Conservation (phyloP, 2,329 filamentous ascomycete genomes). For the Purpureocillium takamizusanense region DNA sequence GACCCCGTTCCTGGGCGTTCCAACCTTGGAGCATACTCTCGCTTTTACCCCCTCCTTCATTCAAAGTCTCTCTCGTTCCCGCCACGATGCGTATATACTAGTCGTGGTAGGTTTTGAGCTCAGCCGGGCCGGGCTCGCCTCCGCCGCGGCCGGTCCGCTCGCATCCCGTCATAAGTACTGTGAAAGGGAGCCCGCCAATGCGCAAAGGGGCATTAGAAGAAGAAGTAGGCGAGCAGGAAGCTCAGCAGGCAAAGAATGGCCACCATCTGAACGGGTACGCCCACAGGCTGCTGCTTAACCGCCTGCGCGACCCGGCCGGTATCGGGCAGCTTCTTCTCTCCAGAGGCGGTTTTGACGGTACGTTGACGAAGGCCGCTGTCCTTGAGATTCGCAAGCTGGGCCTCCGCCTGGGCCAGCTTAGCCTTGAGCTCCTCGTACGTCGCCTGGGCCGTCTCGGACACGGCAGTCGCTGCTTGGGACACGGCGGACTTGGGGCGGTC, state of each 20-base stretch:
- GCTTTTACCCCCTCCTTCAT: no score
- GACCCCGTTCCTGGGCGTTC: no score
- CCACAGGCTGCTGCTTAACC: constrained; percentile 49
- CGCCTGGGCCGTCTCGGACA: constrained; percentile 32
- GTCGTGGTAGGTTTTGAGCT: no score
- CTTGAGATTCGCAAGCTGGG: constrained; percentile 60
- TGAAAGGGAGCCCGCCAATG: no score
- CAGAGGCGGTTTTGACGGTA: constrained; percentile 48
- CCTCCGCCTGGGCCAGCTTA: constrained; percentile 68
- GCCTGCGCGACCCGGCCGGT: constrained; percentile 41
- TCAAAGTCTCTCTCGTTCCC: no score
- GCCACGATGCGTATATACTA: no score
- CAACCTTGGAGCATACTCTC: no score
- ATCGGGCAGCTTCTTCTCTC: constrained; percentile 40
- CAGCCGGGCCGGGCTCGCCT: no score
- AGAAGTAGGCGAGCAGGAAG: constrained; percentile 91
- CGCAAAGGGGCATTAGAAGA: constrained; percentile 57
- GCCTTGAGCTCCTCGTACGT: constrained; percentile 55
- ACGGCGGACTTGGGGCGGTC: constrained; percentile 18
- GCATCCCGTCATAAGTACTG: no score
- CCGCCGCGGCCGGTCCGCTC: no score
- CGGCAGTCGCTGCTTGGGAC: constrained; percentile 34
- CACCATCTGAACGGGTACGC: constrained; percentile 79
- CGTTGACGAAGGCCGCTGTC: constrained; percentile 72
- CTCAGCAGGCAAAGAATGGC: constrained; percentile 78